Conservation (phyloP, 768 basidiomycete species). For the Mrakia frigida region DNA sequence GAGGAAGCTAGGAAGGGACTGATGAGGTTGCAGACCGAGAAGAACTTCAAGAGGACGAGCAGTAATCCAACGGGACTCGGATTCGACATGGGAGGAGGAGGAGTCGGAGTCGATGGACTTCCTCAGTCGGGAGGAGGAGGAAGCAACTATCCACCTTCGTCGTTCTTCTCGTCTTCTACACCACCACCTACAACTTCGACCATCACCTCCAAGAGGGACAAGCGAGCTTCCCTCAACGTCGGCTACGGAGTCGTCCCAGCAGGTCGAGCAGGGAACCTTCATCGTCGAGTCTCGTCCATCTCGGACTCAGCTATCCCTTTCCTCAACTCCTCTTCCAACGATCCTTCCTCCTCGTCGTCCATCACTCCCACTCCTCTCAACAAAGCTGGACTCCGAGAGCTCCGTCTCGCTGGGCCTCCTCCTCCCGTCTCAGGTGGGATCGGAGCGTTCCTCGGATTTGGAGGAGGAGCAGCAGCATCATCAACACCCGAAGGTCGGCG, state of each 20-base stretch:
- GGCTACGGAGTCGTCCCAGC: neutral
- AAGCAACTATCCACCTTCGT: neutral
- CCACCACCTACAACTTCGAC: neutral
- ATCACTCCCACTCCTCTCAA: neutral
- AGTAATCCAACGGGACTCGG: neutral
- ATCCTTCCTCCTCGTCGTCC: neutral
- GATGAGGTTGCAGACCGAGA: constrained; percentile 27
- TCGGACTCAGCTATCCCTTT: constrained; percentile 20
- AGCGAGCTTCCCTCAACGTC: constrained; percentile 29
- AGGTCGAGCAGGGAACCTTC: neutral
- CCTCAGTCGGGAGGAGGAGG: neutral
- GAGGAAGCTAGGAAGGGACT: constrained; percentile 24
- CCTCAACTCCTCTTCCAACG: neutral
- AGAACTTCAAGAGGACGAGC: constrained; percentile 16
- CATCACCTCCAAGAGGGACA: constrained; percentile 27
- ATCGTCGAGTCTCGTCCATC: constrained; percentile 18
- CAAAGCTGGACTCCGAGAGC: constrained; percentile 19
- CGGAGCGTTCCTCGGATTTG: constrained; percentile 9
- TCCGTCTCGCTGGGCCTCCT: constrained; percentile 10
- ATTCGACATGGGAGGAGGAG: neutral
- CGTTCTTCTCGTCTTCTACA: neutral
- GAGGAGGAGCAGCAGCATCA: neutral
- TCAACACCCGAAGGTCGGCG: neutral
- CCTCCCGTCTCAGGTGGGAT: neutral
- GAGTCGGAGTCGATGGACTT: neutral